Base-by-base conservation (phyloP, 2,329 filamentous ascomycete species). In the Pseudogymnoascus sp. region DNA sequence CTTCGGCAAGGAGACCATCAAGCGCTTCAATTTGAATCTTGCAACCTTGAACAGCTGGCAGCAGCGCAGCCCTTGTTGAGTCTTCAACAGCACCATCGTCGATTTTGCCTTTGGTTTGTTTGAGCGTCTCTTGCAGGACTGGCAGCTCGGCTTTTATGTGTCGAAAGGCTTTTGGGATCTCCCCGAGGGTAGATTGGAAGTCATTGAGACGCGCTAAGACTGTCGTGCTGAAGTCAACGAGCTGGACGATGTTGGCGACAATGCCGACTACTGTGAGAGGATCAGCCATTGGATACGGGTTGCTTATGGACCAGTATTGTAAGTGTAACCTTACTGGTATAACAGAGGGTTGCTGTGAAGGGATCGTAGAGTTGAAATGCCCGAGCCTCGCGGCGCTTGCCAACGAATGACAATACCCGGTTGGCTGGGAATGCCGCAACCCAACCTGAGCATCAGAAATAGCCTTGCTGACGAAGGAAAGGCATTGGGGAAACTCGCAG, bases 161-260 rank as follows among this genome's bases (percentile, higher is more conserved):
- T 39, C 18, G 12, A 27, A 61, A 39, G 27, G 60, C 52, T 15
- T n/a, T 37, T 36, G 45, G 40, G 58, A 40, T 61, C 42, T 61
- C 60, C 15, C 45, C 31, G 2, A 61, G 18, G 60, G 1, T 25
- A 18, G 60, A 29, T 52, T 52, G 45, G 33, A 61, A 58, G 42
- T 61, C 45, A 13, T 61, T 36, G 45, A 61, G 60, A 33, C 45
- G 60, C 6, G 36, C 42, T 29, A 61, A 31, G 60, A 61, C 60
- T 55, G 21, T 59, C 45, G 33, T 48, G 58, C 59, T 62, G 35
- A 64, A 64, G 29, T 64, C 62, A 37, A 64, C 62, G 25, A 64
- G 31, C 39, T 63, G 62, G 27, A 68, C 55, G 7, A 70, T 65
- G 60, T 48, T 70, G 9, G 68, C 65, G 42, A 64, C 63, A 35